These are phyloP conservation scores for Tubosaeta sp. DNA, from an alignment of 768 basidiomycete genomes.

Conservation along the genomic window DNA sequence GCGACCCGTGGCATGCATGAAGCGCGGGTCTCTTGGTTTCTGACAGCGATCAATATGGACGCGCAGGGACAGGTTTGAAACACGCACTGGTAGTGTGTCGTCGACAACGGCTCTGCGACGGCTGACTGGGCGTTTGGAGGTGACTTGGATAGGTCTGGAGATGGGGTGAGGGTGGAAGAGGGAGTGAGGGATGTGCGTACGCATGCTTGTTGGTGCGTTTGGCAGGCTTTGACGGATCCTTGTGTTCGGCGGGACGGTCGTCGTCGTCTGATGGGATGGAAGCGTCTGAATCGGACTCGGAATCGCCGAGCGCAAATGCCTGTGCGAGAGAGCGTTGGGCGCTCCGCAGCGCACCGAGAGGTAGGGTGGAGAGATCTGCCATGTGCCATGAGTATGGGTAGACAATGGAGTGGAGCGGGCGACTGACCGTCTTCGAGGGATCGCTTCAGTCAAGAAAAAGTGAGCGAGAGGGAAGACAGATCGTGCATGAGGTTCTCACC, in stretches of 20 bases:
- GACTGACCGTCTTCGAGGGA: conserved; percentile 27
- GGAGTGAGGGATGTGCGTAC: conserved; percentile 43
- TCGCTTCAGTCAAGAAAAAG: conserved; percentile 11
- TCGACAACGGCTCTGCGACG: conserved; percentile 69
- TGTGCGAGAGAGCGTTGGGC: conserved; percentile 56
- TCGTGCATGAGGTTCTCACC: conserved; percentile 5
- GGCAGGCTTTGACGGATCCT: conserved; percentile 40
- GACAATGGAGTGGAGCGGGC: neutral
- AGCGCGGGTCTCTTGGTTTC: conserved; percentile 86
- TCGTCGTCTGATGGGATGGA: neutral
- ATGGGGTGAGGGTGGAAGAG: neutral
- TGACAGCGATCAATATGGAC: conserved; percentile 24
- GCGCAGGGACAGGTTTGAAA: conserved; percentile 2
- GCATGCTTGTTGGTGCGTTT: conserved; percentile 82
- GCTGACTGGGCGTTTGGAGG: conserved; percentile 81
- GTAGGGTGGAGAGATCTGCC: conserved; percentile 55
- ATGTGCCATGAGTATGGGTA: conserved; percentile 4
- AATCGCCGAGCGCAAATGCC: conserved; percentile 36
- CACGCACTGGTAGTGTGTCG: conserved; percentile 55
- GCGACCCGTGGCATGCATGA: conserved; percentile 67
- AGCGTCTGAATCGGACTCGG: conserved; percentile 33
- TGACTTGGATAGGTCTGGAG: conserved; percentile 70
- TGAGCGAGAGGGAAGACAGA: neutral
- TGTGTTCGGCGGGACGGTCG: conserved; percentile 21
- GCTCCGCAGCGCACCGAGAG: conserved; percentile 60